These are phyloP conservation scores for Daedaleopsis sinensis DNA, from an alignment of 768 basidiomycete species.

Conservation along the genomic window DNA sequence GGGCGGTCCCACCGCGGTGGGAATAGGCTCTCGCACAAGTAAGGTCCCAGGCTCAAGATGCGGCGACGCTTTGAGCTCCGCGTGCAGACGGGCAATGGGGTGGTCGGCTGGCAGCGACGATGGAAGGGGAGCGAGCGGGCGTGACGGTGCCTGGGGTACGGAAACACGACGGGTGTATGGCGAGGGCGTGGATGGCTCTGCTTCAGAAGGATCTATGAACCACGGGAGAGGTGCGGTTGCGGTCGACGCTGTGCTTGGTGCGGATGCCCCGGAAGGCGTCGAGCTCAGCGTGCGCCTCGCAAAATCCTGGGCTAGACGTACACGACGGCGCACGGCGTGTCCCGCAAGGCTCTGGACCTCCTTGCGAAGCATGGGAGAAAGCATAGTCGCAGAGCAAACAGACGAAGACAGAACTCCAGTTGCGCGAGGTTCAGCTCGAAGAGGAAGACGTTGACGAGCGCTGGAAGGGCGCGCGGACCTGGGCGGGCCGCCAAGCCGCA, in stretches of 20 bases:
- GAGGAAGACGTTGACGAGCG: background rate
- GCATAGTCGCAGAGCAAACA: constrained; percentile 2
- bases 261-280: constrained; percentile 5
- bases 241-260: constrained; percentile 1
- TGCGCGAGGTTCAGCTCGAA: too few relatives aligned
- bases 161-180: constrained; percentile 6
- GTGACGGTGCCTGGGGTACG: constrained; percentile 28
- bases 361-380: constrained; percentile 3
- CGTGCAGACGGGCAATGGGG: constrained; percentile 50
- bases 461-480: background rate
- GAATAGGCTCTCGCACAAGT: constrained; percentile 53
- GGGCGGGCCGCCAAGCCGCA: constrained; percentile 8
- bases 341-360: background rate
- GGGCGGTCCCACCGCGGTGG: constrained; percentile 58
- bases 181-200: constrained; percentile 1
- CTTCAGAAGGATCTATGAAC: constrained; percentile 62
- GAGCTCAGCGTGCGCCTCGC: constrained; percentile 15
- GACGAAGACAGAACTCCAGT: background rate
- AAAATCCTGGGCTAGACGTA: background rate
- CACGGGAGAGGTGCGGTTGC: constrained; percentile 47
- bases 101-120: constrained; percentile 53
- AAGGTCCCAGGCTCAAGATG: constrained; percentile 66
- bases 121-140: constrained; percentile 47
- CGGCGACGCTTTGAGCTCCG: constrained; percentile 60
- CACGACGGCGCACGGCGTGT: background rate